phyloP scores from a whole-genome alignment of 305 asterid genomes.

The Plantago lanceolata region DNA sequence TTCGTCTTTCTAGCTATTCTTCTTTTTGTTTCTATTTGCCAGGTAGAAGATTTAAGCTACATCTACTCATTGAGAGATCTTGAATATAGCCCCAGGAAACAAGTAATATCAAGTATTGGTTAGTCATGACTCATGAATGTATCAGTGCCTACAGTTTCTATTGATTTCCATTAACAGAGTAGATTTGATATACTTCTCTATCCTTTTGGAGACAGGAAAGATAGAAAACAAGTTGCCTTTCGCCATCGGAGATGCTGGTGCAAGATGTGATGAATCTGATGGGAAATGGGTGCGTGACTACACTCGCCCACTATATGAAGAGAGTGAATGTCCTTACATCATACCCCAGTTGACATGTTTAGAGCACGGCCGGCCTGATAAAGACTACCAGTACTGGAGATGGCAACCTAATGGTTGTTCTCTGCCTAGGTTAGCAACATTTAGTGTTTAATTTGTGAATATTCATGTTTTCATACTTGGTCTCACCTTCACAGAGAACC shows the following conservation, averaged over 20 bases:
- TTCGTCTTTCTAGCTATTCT: neutral
- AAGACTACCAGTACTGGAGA: slow-evolving; percentile 65
- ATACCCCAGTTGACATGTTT: slow-evolving; percentile 38
- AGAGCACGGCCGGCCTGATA: slow-evolving; percentile 74
- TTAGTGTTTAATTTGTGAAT: neutral
- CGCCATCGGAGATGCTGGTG: slow-evolving; percentile 29
- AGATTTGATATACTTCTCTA: neutral
- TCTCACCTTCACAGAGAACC: neutral
- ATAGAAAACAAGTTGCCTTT: slow-evolving; percentile 27
- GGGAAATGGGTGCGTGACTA: slow-evolving; percentile 47
- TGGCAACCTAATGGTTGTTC: slow-evolving; percentile 82
- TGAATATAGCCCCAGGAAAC: neutral
- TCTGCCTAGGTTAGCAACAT: slow-evolving; percentile 51
- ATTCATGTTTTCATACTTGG: neutral
- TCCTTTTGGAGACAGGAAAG: neutral
- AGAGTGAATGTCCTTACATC: slow-evolving; percentile 16
- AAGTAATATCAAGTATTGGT: neutral
- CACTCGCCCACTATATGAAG: slow-evolving; percentile 11
- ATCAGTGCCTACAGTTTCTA: neutral
- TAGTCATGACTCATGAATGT: neutral
- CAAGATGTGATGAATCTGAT: slow-evolving; percentile 44
- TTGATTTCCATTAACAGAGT: neutral
- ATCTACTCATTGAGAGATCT: slow-evolving; percentile 12
- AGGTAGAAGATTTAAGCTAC: slow-evolving; percentile 12
- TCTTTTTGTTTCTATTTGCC: slow-evolving; percentile 4